Evolutionary conservation across 2,329 filamentous ascomycete species (phyloP), one percentile per base, ranked within the genome.

Genomic region (Leptosphaerulina australis): DNA sequence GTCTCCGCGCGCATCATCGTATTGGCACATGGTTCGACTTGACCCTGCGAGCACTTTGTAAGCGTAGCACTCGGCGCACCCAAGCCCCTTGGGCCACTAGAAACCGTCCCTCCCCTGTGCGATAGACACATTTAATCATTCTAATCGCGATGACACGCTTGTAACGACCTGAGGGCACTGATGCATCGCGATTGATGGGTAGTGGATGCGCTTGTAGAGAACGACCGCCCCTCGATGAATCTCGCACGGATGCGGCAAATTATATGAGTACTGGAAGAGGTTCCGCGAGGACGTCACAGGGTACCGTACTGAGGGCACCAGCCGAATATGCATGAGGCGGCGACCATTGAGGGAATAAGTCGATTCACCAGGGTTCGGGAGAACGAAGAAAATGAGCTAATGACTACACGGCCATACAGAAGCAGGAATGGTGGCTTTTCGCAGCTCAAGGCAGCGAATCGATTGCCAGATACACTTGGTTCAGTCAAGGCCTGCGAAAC

Each of bases 1-100:
- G 30, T 31, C 35, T 40, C 40, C 30, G 30, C 40, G n/a, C 29
- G n/a, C 47, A 35, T 39, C 21, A 40, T 24, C 24, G 33, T 35
- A 50, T 50, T 40, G 40, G 30, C 31, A 29, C 22, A 44, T 44
- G 31, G 33, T n/a, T 37, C 4, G 8, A 33, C 35, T n/a, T 44
- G 47, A 50, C 47, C 44, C 22, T 44, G 22, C 29, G 15, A 11
- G 7, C 20, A 10, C 36, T 8, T 14, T 43, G 25, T 37, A 46
- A 31, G 21, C 38, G 39, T 14, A 14, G 21, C 2, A 12, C 20
- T 33, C 48, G 31, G 35, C 37, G 26, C 36, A 45, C 3, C 35
- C 11, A 11, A 39, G 30, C 30, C 7, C 12, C 14, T 25, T n/a
- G n/a, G n/a, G n/a, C n/a, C n/a, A n/a, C n/a, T n/a, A n/a, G 40